phyloP scores from a whole-genome alignment of 306 rosid genomes.

The Pterocarpus macrocarpus region DNA sequence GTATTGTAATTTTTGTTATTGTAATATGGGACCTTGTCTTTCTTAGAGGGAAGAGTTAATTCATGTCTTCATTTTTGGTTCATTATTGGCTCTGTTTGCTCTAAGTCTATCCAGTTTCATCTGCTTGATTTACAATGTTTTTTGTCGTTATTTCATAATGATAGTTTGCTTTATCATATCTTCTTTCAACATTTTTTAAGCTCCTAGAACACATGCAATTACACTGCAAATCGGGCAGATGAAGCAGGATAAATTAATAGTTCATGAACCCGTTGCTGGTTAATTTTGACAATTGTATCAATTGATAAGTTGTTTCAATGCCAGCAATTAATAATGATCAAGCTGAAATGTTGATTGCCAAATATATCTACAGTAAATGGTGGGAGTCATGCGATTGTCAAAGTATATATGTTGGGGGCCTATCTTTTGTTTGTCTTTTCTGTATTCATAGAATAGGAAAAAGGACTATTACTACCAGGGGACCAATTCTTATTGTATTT shows the following conservation, averaged over 20 bases:
- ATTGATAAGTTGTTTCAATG: too few relatives aligned
- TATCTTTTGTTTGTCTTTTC: too few relatives aligned
- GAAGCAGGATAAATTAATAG: too few relatives aligned
- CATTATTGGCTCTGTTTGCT: neutral
- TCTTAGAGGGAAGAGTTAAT: neutral
- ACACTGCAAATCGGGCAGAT: too few relatives aligned
- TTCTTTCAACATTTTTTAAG: slow-evolving; percentile 7
- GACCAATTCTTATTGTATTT: too few relatives aligned
- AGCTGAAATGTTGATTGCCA: neutral
- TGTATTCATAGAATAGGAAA: too few relatives aligned
- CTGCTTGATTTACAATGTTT: neutral
- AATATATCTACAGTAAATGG: too few relatives aligned
- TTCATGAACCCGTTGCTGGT: neutral
- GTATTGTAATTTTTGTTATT: neutral
- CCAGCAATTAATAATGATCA: neutral
- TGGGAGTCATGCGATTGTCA: too few relatives aligned
- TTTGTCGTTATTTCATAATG: neutral
- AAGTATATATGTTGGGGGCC: too few relatives aligned
- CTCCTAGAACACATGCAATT: neutral
- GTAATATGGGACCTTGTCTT: neutral
- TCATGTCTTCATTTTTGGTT: neutral
- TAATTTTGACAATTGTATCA: neutral
- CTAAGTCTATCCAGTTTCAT: neutral
- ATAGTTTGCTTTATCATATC: neutral
- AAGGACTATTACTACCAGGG: too few relatives aligned